Evolutionary conservation across 345 rosid species (phyloP), one percentile per base, ranked within the genome.

Genomic region (Boechera divaricarpa): DNA sequence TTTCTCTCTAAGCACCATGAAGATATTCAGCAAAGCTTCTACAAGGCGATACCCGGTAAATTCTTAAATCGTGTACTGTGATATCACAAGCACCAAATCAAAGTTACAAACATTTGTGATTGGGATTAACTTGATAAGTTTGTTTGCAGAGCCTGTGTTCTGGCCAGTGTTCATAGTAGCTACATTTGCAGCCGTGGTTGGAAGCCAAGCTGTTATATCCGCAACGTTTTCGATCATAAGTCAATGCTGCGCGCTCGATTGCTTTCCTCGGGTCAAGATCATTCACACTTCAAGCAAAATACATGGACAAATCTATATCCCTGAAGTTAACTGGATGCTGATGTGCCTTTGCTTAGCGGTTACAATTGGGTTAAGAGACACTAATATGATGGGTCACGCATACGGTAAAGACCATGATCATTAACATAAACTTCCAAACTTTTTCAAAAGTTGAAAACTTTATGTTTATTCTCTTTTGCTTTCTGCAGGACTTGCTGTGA

Each of bases 191-290:
- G 87, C 96, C 29, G 80, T 90, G 5, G 90, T 94, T 5, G 94
- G 96, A 83, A 90, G 98, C 72, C 97, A 91, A 80, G 97, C 98
- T 67, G 93, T 90, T 6, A 83, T 94, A 72, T 87, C 91, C 7
- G 97, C 94, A 54, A 92, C 98, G n/a, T 94, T 94, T 82, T 87
- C 98, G 55, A 81, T 88, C 66, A 83, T 90, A 80, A 91, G 94
- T 77, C 98, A 94, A 81, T 90, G 93, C 49, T 83, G 86, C 68
- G 92, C 97, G 12, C 83, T 89, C 32, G 89, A 90, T 45, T 94
- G 98, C 82, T 94, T 94, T 67, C 98, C 98, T 38, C 88, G 87
- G 0, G 91, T 94, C 63, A 94, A 88, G 81, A 82, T 91, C 65
- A 77, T 94, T 58, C 98, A 90, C 74, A 94, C 97, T 39, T 87